Evolutionary conservation across 345 rosid genomes (phyloP).

Genomic region (Melastoma malabathricum): DNA sequence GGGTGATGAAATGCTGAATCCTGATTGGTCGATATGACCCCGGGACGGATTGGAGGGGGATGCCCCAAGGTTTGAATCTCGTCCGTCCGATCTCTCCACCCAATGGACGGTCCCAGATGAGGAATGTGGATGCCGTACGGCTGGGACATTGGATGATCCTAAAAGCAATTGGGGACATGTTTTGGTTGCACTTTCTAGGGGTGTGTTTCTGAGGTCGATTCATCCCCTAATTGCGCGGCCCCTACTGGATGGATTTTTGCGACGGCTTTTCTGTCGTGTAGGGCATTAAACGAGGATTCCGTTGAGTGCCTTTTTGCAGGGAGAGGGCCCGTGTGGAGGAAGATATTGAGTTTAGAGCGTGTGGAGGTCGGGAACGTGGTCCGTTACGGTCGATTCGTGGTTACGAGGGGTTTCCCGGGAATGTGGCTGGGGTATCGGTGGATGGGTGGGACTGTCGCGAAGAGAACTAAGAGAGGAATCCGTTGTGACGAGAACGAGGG

Average conservation of each 20-base stretch:
- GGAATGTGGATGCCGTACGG: not conserved
- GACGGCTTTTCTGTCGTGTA: constrained; percentile 13
- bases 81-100: constrained; percentile 32
- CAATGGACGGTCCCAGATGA: constrained; percentile 25
- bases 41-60: constrained; percentile 31
- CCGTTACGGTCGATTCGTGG: no score
- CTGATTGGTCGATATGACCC: constrained; percentile 34
- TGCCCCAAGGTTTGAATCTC: constrained; percentile 33
- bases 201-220: constrained; percentile 70
- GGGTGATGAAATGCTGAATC: constrained; percentile 15
- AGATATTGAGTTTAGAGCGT: no score
- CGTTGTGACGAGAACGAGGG: no score
- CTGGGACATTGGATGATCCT: constrained; percentile 10
- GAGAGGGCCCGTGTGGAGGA: no score
- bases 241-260: constrained; percentile 9
- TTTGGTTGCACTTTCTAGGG: constrained; percentile 15
- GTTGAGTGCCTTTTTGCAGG: constrained; percentile 7
- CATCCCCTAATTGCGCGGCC: constrained; percentile 15
- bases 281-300: constrained; percentile 35
- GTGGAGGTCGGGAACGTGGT: no score
- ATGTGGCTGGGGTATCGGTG: no score
- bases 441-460: no score
- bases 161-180: not conserved
- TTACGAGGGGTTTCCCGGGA: no score
- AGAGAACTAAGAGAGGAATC: no score